A percentile compares a stretch with the other conserved stretches of the same genome.
Conservation (phyloP, 2,329 filamentous ascomycete species). For the Magnaporthiopsis incrustans region DNA sequence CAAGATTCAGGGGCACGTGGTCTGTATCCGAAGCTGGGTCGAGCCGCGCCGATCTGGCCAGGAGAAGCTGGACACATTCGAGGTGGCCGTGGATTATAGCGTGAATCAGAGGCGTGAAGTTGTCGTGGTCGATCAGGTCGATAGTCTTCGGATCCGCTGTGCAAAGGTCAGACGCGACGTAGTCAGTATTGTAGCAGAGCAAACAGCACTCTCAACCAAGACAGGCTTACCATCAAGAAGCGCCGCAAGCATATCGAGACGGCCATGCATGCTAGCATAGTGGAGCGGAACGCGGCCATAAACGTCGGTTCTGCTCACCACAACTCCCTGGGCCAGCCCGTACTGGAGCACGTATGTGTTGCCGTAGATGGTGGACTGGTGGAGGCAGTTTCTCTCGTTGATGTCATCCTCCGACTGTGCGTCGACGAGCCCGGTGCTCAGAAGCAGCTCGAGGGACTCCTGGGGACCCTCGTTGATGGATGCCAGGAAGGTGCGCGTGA, state of each 20-base stretch:
- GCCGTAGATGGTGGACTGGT: constrained; percentile 93
- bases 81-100: constrained; percentile 84
- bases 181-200: constrained; percentile 2
- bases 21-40: constrained; percentile 81
- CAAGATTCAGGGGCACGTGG: constrained; percentile 88
- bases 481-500: constrained; percentile 84
- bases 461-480: constrained; percentile 80
- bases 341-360: constrained; percentile 69
- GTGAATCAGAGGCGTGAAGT: constrained; percentile 93
- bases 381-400: constrained; percentile 91
- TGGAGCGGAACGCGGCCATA: constrained; percentile 91
- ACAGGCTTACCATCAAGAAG: constrained; percentile 52
- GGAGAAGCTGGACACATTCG: constrained; percentile 69
- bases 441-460: constrained; percentile 64
- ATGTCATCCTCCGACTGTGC: constrained; percentile 95
- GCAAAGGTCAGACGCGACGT: not conserved
- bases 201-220: not conserved
- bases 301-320: constrained; percentile 76
- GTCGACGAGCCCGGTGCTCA: constrained; percentile 77
- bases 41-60: constrained; percentile 72
- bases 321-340: constrained; percentile 67
- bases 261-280: constrained; percentile 92
- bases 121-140: constrained; percentile 87
- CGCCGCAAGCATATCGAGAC: constrained; percentile 71
- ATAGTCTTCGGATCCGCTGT: constrained; percentile 65